Evolutionary conservation across 805 yeast species (phyloP).

Genomic region (Yamadazyma tumulicola): DNA sequence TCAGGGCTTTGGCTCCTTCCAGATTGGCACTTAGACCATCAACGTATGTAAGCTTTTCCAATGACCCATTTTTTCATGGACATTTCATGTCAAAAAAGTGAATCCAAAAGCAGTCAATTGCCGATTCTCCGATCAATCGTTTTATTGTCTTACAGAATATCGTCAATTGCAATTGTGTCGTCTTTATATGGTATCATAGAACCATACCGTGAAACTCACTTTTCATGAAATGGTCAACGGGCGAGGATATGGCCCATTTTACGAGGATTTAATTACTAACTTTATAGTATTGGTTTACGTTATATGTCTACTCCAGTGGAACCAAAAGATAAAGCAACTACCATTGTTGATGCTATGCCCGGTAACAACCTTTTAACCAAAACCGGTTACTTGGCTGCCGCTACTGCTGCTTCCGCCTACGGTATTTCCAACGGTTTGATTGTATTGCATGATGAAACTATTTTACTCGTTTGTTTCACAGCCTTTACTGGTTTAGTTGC

Average conservation of each 20-base stretch:
- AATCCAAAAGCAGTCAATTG: too few relatives aligned
- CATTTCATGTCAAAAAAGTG: too few relatives aligned
- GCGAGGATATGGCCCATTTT: too few relatives aligned
- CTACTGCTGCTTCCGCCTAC: conserved; percentile 90
- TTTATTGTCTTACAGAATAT: too few relatives aligned
- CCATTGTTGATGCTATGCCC: conserved; percentile 89
- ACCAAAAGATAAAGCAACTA: conserved; percentile 86
- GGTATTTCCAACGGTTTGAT: conserved; percentile 92
- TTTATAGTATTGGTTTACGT: conserved; percentile 60
- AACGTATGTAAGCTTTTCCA: conserved; percentile 44
- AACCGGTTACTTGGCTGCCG: conserved; percentile 93
- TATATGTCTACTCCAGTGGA: conserved; percentile 67
- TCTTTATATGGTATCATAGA: too few relatives aligned
- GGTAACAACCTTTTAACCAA: conserved; percentile 84
- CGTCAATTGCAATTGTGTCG: too few relatives aligned
- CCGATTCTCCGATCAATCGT: too few relatives aligned
- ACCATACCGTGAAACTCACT: too few relatives aligned
- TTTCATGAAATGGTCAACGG: too few relatives aligned
- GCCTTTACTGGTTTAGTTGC: conserved; percentile 73
- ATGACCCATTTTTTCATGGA: too few relatives aligned
- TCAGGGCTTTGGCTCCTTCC: conserved; percentile 40
- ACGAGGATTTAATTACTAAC: conserved; percentile 37
- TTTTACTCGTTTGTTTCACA: conserved; percentile 74
- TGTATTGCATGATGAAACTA: conserved; percentile 91
- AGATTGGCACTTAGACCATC: conserved; percentile 40